These are phyloP conservation scores for Pseudogymnoascus sp. DNA, from an alignment of 2,329 filamentous ascomycete species.

Conservation along the genomic window DNA sequence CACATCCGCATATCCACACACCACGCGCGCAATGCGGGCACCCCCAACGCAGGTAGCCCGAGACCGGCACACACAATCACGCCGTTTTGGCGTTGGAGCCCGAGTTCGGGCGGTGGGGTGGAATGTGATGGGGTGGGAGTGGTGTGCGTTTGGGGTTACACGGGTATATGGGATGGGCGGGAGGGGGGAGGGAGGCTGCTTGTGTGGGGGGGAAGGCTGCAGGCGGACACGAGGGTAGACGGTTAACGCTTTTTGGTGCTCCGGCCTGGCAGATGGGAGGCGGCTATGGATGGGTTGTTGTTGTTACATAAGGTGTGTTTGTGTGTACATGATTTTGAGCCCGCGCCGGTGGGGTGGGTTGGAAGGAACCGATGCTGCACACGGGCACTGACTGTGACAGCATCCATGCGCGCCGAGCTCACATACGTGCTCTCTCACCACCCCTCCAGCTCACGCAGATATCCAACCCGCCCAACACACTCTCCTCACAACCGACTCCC, in stretches of 20 bases:
- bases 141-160: not conserved
- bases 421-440: not conserved
- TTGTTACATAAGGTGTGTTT: not conserved
- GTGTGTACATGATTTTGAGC: not conserved
- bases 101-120: too few relatives aligned
- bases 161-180: too few relatives aligned
- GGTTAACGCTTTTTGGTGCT: not conserved
- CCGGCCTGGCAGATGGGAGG: not conserved
- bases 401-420: not conserved
- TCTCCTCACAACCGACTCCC: not conserved
- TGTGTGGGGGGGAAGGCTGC: not conserved
- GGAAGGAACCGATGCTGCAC: not conserved
- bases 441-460: not conserved
- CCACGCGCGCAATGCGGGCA: too few relatives aligned
- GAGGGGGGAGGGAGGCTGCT: not conserved
- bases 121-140: not conserved
- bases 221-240: not conserved
- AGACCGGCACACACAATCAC: not conserved
- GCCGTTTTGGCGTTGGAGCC: too few relatives aligned
- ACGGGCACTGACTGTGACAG: not conserved
- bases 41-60: not conserved
- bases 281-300: not conserved
- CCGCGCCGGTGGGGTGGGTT: not conserved
- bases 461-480: not conserved
- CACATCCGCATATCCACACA: too few relatives aligned